These are phyloP conservation scores for Arachnomyces sp. DNA, from an alignment of 2,329 filamentous ascomycete genomes.

Conservation along the genomic window DNA sequence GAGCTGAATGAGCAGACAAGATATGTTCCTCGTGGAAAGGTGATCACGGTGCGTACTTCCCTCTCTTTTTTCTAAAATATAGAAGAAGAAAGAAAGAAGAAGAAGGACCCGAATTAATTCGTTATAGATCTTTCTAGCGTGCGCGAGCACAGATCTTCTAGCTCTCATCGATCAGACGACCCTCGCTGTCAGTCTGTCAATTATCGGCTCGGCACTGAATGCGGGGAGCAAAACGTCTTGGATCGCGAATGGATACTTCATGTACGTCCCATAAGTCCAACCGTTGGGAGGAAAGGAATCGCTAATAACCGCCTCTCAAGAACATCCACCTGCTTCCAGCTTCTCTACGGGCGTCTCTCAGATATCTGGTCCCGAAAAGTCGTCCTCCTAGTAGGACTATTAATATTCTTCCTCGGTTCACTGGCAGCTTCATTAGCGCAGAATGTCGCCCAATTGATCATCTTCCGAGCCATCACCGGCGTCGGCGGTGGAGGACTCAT, in stretches of 20 bases:
- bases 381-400: conserved; percentile 48
- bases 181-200: conserved; percentile 48
- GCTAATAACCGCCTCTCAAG: conserved; percentile 58
- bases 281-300: conserved; percentile 66
- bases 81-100: too few relatives aligned
- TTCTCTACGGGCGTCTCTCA: conserved; percentile 55
- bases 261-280: conserved; percentile 43
- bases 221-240: conserved; percentile 47
- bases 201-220: conserved; percentile 45
- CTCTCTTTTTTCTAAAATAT: background rate
- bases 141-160: conserved; percentile 48
- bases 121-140: conserved; percentile 49
- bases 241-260: conserved; percentile 51
- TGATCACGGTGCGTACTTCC: conserved; percentile 41
- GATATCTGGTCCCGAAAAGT: conserved; percentile 55
- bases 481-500: conserved; percentile 55
- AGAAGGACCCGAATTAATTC: background rate
- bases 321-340: conserved; percentile 60
- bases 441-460: conserved; percentile 51
- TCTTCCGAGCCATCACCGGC: conserved; percentile 54
- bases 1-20: conserved; percentile 51
- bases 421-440: conserved; percentile 52
- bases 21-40: conserved; percentile 45
- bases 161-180: conserved; percentile 54
- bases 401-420: conserved; percentile 49